These are phyloP conservation scores for Trifolium subterraneum DNA, from an alignment of 306 rosid species.

Conservation along the genomic window DNA sequence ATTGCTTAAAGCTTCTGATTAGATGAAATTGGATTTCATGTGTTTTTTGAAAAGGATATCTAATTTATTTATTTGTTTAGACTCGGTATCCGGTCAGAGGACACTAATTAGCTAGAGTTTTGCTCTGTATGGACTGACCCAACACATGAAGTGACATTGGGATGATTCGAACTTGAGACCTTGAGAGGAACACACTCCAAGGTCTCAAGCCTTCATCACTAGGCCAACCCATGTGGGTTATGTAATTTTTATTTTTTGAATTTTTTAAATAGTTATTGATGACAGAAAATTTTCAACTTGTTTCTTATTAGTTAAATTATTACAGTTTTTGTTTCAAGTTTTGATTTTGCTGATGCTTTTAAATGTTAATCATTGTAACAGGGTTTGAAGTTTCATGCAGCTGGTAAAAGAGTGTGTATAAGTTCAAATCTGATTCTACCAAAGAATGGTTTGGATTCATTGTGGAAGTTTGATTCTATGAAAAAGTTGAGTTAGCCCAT, in stretches of 20 bases:
- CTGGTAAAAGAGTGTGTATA: constrained; percentile 20
- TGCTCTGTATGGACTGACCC: too few species aligned
- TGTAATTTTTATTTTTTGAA: not conserved
- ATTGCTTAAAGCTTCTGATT: not conserved
- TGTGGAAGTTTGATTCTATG: constrained; percentile 25
- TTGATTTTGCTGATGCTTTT: constrained; percentile 36
- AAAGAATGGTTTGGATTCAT: constrained; percentile 21
- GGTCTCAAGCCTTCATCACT: too few species aligned
- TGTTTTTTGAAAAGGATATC: not conserved
- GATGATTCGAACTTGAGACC: too few species aligned
- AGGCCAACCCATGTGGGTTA: too few species aligned
- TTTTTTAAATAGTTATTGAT: not conserved
- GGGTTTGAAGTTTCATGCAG: constrained; percentile 42
- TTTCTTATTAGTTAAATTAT: constrained; percentile 24
- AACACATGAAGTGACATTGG: too few species aligned
- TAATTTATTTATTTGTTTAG: too few species aligned
- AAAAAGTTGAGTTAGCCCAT: constrained; percentile 19
- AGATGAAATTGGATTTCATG: not conserved
- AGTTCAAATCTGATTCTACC: constrained; percentile 27
- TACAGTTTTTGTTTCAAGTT: constrained; percentile 28
- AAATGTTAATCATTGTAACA: constrained; percentile 38
- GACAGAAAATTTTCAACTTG: not conserved
- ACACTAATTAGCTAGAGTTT: too few species aligned
- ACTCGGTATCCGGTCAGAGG: too few species aligned
- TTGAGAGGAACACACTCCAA: too few species aligned